A percentile compares a stretch with the other conserved stretches of the same genome.
Conservation (phyloP, 305 asterid genomes). For the Fraxinus baroniana region DNA sequence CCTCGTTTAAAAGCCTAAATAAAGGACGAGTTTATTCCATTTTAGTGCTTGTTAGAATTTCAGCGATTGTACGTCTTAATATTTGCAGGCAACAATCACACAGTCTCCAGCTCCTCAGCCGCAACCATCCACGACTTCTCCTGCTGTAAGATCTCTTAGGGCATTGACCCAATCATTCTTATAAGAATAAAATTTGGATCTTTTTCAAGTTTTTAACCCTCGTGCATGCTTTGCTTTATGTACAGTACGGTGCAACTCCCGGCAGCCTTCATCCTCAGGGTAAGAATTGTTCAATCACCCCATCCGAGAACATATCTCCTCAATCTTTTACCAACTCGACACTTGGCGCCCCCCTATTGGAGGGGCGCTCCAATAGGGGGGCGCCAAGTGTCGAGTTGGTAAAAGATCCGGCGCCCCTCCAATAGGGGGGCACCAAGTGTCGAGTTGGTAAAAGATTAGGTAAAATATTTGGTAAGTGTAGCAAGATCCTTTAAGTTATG, state of each 20-base stretch:
- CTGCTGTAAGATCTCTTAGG: constrained; percentile 25
- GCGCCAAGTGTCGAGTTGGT: no score
- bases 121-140: constrained; percentile 25
- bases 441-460: no score
- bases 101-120: constrained; percentile 58
- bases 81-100: constrained; percentile 34
- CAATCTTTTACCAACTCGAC: no score
- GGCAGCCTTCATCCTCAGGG: constrained; percentile 79
- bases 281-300: constrained; percentile 13
- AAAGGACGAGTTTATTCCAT: not conserved
- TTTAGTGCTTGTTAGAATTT: not conserved
- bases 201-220: not conserved
- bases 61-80: not conserved
- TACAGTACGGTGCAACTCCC: constrained; percentile 59
- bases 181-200: not conserved
- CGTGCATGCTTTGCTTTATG: not conserved
- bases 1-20: not conserved
- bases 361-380: no score
- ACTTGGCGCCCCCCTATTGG: no score
- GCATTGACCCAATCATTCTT: not conserved
- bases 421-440: no score
- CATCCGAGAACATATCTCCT: not conserved
- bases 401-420: no score
- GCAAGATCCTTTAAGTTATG: no score
- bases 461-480: no score